These are phyloP conservation scores for Schizothecium vesticola DNA, from an alignment of 495 filamentous ascomycete genomes.

Conservation along the genomic window DNA sequence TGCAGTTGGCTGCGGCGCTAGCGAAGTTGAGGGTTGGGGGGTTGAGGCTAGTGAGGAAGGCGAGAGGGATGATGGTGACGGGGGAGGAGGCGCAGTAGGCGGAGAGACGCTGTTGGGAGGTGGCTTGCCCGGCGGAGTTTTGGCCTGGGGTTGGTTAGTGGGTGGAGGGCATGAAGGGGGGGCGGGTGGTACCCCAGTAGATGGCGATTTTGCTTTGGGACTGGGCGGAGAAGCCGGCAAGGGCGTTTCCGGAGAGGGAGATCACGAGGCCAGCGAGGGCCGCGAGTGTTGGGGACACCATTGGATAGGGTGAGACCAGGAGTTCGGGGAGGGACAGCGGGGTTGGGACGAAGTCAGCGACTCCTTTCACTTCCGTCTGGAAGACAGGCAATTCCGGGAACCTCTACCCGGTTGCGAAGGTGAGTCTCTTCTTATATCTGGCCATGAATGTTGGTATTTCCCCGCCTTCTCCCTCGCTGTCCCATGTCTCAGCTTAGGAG, in stretches of 20 bases:
- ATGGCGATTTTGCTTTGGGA: constrained; percentile 56
- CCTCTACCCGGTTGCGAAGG: not conserved
- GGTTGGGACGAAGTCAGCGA: not conserved
- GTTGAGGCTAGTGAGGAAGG: constrained; percentile 55
- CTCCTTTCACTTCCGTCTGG: not conserved
- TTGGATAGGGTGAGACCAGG: not conserved
- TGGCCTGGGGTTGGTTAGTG: constrained; percentile 39
- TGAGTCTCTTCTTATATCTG: not conserved
- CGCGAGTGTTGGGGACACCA: constrained; percentile 4
- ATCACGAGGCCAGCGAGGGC: constrained; percentile 12
- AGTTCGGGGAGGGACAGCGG: not conserved
- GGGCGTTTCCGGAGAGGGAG: not conserved
- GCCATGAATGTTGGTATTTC: not conserved
- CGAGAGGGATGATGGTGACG: constrained; percentile 50
- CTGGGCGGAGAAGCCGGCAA: constrained; percentile 45
- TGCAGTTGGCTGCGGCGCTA: constrained; percentile 48
- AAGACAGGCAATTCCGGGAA: no score
- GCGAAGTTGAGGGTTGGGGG: constrained; percentile 57
- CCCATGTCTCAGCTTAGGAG: not conserved
- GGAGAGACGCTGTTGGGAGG: constrained; percentile 43
- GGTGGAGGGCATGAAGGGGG: not conserved
- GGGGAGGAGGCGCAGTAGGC: constrained; percentile 46
- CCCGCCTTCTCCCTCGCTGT: not conserved
- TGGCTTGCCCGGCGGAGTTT: constrained; percentile 39
- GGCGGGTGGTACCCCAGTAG: constrained; percentile 51